Evolutionary conservation across 1,284 basidiomycete genomes (phyloP).

Genomic region (Fomitopsis palustris): DNA sequence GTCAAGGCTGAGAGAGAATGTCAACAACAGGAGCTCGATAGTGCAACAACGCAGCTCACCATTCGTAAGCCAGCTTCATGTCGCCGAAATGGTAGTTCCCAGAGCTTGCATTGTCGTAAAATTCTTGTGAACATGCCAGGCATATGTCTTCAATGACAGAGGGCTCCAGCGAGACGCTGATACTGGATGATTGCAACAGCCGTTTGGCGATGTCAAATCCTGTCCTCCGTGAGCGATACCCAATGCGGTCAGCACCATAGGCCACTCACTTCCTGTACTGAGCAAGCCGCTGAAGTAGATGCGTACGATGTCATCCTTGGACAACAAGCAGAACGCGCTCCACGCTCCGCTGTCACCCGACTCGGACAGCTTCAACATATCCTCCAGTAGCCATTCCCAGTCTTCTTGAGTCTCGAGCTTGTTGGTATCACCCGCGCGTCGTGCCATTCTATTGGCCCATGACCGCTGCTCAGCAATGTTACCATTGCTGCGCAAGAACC

Average conservation of each 20-base stretch:
- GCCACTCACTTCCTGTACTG: constrained; percentile 78
- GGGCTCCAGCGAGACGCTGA: constrained; percentile 48
- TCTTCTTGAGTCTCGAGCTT: constrained; percentile 62
- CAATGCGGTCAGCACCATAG: background rate
- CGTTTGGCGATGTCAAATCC: constrained; percentile 77
- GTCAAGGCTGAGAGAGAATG: constrained; percentile 52
- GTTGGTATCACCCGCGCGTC: constrained; percentile 60
- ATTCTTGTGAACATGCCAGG: constrained; percentile 76
- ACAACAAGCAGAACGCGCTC: constrained; percentile 79
- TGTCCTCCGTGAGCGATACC: constrained; percentile 32
- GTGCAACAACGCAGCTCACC: constrained; percentile 47
- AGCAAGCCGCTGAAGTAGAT: constrained; percentile 85
- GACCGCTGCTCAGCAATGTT: constrained; percentile 72
- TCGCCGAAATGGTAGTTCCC: constrained; percentile 91
- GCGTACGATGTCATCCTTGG: constrained; percentile 64
- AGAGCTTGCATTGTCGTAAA: constrained; percentile 89
- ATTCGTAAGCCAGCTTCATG: constrained; percentile 94
- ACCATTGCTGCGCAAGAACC: constrained; percentile 78
- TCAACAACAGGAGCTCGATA: background rate
- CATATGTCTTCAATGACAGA: constrained; percentile 73
- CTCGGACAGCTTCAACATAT: constrained; percentile 81
- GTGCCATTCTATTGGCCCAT: constrained; percentile 83
- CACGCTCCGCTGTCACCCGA: constrained; percentile 57
- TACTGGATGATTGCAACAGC: constrained; percentile 55
- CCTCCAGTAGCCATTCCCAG: constrained; percentile 84